These are phyloP conservation scores for Paramarasmius palmivorus DNA, from an alignment of 1,284 basidiomycete genomes.

Conservation along the genomic window DNA sequence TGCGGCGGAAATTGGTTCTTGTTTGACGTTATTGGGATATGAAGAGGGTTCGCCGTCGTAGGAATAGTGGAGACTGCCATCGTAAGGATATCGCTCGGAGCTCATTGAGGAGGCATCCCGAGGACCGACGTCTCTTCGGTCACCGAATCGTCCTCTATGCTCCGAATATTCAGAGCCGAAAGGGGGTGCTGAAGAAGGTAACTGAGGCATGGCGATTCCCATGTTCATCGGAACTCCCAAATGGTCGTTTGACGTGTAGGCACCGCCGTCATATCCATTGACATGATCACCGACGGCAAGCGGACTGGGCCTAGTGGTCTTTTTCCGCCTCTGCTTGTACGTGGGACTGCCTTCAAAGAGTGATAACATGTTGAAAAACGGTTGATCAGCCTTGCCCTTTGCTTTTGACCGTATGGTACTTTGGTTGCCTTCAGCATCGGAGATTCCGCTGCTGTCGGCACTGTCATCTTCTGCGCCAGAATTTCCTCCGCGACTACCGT, in stretches of 20 bases:
- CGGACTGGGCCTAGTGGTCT: constrained; percentile 38
- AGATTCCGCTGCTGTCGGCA: constrained; percentile 23
- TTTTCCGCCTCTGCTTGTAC: constrained; percentile 88
- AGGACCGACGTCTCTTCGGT: neutral
- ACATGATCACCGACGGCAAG: constrained; percentile 17
- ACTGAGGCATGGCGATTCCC: constrained; percentile 1
- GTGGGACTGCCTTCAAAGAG: constrained; percentile 79
- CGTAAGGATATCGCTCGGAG: constrained; percentile 2
- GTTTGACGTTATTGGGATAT: constrained; percentile 25
- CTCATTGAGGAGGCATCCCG: no score
- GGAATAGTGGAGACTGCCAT: neutral
- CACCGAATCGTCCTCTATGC: neutral
- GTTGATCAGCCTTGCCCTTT: constrained; percentile 35
- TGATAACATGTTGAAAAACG: constrained; percentile 71
- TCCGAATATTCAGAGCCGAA: neutral
- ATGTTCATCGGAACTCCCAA: constrained; percentile 2
- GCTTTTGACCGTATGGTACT: constrained; percentile 13
- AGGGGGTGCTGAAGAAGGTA: neutral
- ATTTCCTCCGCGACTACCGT: constrained; percentile 19
- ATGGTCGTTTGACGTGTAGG: constrained; percentile 10
- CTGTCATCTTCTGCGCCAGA: constrained; percentile 12
- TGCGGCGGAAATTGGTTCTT: constrained; percentile 45
- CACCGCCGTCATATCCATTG: constrained; percentile 18
- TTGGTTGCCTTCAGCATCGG: constrained; percentile 21
- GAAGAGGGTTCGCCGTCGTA: constrained; percentile 2